Evolutionary conservation across 2,329 filamentous ascomycete genomes (phyloP).

Genomic region (Scedosporium dehoogii): DNA sequence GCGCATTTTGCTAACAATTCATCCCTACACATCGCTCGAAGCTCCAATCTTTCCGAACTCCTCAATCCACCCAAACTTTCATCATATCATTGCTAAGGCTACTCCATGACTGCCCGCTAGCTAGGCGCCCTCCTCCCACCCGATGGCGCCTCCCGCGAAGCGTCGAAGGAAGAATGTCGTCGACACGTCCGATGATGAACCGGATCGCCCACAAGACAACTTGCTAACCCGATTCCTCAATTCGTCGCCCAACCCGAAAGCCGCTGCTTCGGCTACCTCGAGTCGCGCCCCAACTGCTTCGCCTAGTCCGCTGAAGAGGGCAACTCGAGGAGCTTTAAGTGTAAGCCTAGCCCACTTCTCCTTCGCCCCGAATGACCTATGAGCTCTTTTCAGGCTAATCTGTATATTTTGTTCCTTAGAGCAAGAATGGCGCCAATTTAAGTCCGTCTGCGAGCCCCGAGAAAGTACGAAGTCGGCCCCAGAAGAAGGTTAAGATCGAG

Average conservation of each 20-base stretch:
- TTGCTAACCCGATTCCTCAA: slow-evolving; percentile 44
- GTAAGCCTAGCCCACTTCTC: background rate
- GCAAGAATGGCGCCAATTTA: slow-evolving; percentile 14
- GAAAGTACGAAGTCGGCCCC: slow-evolving; percentile 26
- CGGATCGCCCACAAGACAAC: slow-evolving; percentile 28
- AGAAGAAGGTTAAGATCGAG: slow-evolving; percentile 32
- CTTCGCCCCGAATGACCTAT: background rate
- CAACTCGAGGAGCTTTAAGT: background rate
- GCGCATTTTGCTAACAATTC: background rate
- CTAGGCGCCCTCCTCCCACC: background rate
- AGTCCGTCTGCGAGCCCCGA: slow-evolving; percentile 36
- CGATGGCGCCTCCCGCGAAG: slow-evolving; percentile 49
- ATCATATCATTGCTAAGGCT: no score
- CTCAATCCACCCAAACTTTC: background rate
- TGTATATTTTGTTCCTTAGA: background rate
- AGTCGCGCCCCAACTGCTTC: slow-evolving; percentile 22
- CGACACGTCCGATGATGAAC: slow-evolving; percentile 38
- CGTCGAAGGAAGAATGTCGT: slow-evolving; percentile 48
- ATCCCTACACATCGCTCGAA: background rate
- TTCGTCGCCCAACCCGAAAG: slow-evolving; percentile 37
- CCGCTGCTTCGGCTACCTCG: slow-evolving; percentile 16
- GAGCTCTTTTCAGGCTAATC: background rate
- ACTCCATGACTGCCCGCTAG: background rate
- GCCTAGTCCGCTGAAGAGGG: slow-evolving; percentile 30
- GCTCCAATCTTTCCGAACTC: background rate